Evolutionary conservation across 148 eudicot species (phyloP).

Genomic region (Vaccinium vitisidaea): DNA sequence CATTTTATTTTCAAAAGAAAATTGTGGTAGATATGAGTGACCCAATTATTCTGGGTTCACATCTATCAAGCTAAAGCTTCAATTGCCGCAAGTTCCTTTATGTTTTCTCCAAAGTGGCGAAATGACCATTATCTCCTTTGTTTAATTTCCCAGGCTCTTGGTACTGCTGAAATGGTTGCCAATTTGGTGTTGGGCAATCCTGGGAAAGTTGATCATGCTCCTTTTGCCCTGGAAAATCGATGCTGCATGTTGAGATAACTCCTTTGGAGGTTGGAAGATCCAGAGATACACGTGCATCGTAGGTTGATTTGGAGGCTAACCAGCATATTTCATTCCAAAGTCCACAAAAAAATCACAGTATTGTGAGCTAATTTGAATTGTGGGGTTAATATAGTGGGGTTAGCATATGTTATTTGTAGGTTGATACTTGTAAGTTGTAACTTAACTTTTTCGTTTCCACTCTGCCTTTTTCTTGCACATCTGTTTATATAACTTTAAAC

Average conservation of each 20-base stretch:
- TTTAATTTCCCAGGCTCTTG: slow-evolving; percentile 54
- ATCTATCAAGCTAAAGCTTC: background rate
- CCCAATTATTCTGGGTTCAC: background rate
- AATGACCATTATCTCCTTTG: background rate
- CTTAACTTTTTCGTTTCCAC: background rate
- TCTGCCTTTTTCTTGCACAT: background rate
- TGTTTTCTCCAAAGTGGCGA: background rate
- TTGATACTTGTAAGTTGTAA: slow-evolving; percentile 4
- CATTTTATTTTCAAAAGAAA: background rate
- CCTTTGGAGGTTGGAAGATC: background rate
- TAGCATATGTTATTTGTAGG: background rate
- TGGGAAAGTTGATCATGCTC: slow-evolving; percentile 49
- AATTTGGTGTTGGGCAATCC: slow-evolving; percentile 75
- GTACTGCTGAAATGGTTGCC: slow-evolving; percentile 86
- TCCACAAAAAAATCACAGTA: background rate
- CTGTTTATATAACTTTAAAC: background rate
- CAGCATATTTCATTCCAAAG: background rate
- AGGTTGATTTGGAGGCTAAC: background rate
- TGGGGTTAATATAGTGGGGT: background rate
- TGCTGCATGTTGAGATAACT: slow-evolving; percentile 19
- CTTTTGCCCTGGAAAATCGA: slow-evolving; percentile 55
- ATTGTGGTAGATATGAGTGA: background rate
- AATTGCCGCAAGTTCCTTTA: background rate
- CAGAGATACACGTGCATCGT: background rate
- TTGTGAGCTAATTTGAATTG: background rate